Conservation (phyloP, 192 early-diverging fungal genomes). For the Gigaspora rosea region DNA sequence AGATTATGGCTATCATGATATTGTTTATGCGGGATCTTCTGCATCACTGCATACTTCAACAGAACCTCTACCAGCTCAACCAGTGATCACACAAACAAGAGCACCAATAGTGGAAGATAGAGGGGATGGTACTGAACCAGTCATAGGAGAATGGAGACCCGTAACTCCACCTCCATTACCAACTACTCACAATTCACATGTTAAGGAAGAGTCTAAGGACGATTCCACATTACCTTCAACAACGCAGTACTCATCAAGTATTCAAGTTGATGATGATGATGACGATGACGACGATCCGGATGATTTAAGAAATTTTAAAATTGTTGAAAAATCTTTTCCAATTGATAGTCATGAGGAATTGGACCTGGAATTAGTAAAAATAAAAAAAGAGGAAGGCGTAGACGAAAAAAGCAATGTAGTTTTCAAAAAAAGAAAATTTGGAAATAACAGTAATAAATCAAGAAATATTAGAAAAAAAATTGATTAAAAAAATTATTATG, state of each 20-base stretch:
- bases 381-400: constrained; percentile 1
- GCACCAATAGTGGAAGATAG: neutral
- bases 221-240: neutral
- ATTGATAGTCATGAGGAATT: constrained; percentile 6
- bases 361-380: constrained; percentile 4
- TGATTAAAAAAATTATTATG: neutral
- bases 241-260: neutral
- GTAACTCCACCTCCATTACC: constrained; percentile 37
- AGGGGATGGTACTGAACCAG: constrained; percentile 2
- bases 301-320: constrained; percentile 50
- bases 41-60: neutral
- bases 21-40: neutral
- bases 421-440: constrained; percentile 57
- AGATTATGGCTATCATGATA: neutral
- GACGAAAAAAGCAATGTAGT: constrained; percentile 22
- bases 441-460: constrained; percentile 30
- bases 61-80: no score
- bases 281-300: constrained; percentile 51
- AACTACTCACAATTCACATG: constrained; percentile 1
- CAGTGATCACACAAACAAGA: neutral
- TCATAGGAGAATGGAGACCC: constrained; percentile 43
- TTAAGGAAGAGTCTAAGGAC: constrained; percentile 10
- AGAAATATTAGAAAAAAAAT: constrained; percentile 44
- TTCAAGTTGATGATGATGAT: constrained; percentile 41
- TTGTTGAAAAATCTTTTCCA: constrained; percentile 55